Evolutionary conservation across 176 grass and related monocot species (phyloP).

Genomic region (Urochloa ruziziensis): DNA sequence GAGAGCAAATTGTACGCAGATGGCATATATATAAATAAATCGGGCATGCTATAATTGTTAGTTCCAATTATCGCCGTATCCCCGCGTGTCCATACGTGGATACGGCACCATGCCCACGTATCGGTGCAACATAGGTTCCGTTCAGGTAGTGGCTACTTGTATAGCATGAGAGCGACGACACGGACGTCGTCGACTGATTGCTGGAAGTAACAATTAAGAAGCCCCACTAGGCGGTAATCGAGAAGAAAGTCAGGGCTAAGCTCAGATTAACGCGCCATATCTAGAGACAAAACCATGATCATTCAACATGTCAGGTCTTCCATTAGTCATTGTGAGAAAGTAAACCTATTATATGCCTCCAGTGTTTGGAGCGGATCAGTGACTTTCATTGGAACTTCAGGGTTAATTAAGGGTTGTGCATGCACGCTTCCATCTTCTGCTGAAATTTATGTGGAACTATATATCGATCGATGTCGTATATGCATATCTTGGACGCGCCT

Average conservation of each 20-base stretch:
- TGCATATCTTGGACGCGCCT: background rate
- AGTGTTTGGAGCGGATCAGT: background rate
- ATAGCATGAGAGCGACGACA: background rate
- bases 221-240: background rate
- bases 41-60: background rate
- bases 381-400: background rate
- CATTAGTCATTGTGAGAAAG: background rate
- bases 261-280: background rate
- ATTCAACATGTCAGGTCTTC: background rate
- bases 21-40: background rate
- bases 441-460: background rate
- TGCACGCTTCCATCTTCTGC: too few species aligned
- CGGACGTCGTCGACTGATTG: conserved; percentile 8
- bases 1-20: conserved; percentile 11
- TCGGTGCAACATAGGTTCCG: too few species aligned
- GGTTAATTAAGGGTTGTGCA: background rate
- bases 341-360: background rate
- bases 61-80: conserved; percentile 36
- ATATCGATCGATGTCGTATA: background rate
- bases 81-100: conserved; percentile 16
- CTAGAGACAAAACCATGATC: background rate
- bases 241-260: background rate
- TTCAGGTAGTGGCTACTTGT: background rate
- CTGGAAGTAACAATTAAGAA: background rate
- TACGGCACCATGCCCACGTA: too few species aligned